Percentiles rank a stretch among this genome's conserved stretches.
These are phyloP conservation scores for Citrus reticulata DNA, from an alignment of 345 rosid species.

Conservation along the genomic window DNA sequence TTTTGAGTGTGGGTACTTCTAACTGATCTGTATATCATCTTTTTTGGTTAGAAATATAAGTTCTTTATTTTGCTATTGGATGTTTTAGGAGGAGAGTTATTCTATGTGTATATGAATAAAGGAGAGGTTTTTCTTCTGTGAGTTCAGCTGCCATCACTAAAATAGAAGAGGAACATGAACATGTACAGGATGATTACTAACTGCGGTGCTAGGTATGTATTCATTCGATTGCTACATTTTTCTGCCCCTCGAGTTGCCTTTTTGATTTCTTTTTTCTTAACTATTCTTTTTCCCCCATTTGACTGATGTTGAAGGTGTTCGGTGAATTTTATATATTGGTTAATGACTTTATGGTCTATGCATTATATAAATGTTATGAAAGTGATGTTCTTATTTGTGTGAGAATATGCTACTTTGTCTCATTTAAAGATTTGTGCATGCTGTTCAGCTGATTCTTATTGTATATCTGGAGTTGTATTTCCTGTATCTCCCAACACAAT, in stretches of 20 bases:
- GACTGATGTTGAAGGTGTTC: background rate
- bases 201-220: slow-evolving; percentile 29
- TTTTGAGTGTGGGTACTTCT: background rate
- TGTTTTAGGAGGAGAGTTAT: slow-evolving; percentile 26
- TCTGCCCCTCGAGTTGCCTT: background rate
- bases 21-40: background rate
- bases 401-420: background rate
- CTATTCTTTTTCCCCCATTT: background rate
- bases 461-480: background rate
- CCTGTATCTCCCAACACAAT: background rate
- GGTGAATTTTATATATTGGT: background rate
- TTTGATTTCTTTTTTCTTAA: background rate
- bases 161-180: slow-evolving; percentile 3
- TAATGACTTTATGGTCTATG: background rate
- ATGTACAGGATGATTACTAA: slow-evolving; percentile 33
- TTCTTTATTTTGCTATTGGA: slow-evolving; percentile 16
- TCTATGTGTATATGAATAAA: slow-evolving; percentile 24
- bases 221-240: background rate
- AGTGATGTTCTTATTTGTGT: background rate
- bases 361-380: background rate
- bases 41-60: background rate
- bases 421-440: background rate
- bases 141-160: slow-evolving; percentile 5
- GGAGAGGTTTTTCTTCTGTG: slow-evolving; percentile 24
- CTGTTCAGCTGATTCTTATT: background rate